These are phyloP conservation scores for Venturia asperata DNA, from an alignment of 2,329 filamentous ascomycete genomes.

Conservation along the genomic window DNA sequence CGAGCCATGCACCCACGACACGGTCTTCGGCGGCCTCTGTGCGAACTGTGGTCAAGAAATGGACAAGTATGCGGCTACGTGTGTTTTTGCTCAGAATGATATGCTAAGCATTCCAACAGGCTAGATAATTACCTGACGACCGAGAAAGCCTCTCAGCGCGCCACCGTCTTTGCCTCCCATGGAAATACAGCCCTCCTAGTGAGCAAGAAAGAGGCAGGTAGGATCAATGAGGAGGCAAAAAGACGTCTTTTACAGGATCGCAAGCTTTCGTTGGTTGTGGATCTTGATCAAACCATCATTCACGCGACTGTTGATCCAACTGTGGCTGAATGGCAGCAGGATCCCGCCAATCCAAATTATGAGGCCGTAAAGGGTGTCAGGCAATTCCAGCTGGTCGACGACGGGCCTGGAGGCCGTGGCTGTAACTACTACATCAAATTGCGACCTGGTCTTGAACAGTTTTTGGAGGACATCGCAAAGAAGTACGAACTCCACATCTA, in stretches of 20 bases:
- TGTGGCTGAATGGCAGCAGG: constrained; percentile 88
- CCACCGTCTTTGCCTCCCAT: constrained; percentile 91
- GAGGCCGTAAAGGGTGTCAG: constrained; percentile 82
- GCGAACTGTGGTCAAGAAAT: constrained; percentile 92
- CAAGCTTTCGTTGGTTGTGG: constrained; percentile 89
- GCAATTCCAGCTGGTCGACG: constrained; percentile 82
- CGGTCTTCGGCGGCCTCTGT: constrained; percentile 87
- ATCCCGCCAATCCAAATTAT: constrained; percentile 83
- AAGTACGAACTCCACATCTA: constrained; percentile 96
- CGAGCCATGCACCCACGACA: constrained; percentile 83
- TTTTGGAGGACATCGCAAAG: constrained; percentile 68
- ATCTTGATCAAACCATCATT: constrained; percentile 97
- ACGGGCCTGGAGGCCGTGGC: constrained; percentile 65
- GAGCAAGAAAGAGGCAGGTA: constrained; percentile 70
- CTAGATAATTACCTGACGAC: constrained; percentile 71
- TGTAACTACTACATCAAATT: constrained; percentile 99
- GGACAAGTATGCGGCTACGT: constrained; percentile 56
- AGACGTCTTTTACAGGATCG: constrained; percentile 68
- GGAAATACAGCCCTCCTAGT: constrained; percentile 83
- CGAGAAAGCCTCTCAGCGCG: constrained; percentile 70
- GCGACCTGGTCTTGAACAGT: constrained; percentile 75
- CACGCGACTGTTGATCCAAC: constrained; percentile 97
- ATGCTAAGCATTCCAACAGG: neutral
- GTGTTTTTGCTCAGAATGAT: constrained; percentile 14
- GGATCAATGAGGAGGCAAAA: constrained; percentile 80